Evolutionary conservation across 2,329 filamentous ascomycete species (phyloP).

Genomic region (Colletotrichum spinosum): DNA sequence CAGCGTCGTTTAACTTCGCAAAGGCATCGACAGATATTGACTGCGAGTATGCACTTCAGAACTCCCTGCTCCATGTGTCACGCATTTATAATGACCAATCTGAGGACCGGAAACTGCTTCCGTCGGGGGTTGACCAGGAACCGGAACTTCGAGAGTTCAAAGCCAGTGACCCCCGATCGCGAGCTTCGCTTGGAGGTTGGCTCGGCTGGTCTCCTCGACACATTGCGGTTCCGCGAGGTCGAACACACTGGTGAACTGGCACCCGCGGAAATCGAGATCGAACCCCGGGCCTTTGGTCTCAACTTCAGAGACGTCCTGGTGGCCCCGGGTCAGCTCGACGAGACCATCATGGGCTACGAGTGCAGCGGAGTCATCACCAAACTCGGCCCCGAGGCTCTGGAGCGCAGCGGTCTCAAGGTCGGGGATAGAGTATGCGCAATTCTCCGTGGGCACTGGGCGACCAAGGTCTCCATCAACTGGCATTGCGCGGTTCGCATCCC

Average conservation of each 20-base stretch:
- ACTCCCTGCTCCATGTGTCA: slow-evolving; percentile 6
- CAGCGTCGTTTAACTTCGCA: slow-evolving; percentile 10
- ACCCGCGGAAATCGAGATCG: slow-evolving; percentile 41
- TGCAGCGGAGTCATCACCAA: slow-evolving; percentile 48
- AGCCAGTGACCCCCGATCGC: too few species aligned
- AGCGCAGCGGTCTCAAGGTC: slow-evolving; percentile 18
- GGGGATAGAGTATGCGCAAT: slow-evolving; percentile 33
- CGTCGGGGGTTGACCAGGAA: neutral
- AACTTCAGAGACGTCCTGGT: slow-evolving; percentile 44
- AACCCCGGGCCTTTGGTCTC: slow-evolving; percentile 43
- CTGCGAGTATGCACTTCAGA: slow-evolving; percentile 18
- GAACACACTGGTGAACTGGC: slow-evolving; percentile 5
- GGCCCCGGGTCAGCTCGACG: slow-evolving; percentile 40
- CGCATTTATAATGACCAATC: slow-evolving; percentile 23
- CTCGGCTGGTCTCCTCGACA: slow-evolving; percentile 41
- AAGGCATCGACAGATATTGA: slow-evolving; percentile 5
- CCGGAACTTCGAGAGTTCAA: slow-evolving; percentile 1
- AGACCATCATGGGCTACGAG: slow-evolving; percentile 44
- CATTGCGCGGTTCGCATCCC: slow-evolving; percentile 46
- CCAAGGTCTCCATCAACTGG: slow-evolving; percentile 18
- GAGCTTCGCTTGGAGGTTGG: slow-evolving; percentile 35
- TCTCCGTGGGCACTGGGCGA: slow-evolving; percentile 20
- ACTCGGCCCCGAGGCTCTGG: slow-evolving; percentile 43
- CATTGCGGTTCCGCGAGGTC: slow-evolving; percentile 41
- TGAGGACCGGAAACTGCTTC: neutral